Evolutionary conservation across 257 asterid genomes (phyloP).

Genomic region (Phtheirospermum japonicum): DNA sequence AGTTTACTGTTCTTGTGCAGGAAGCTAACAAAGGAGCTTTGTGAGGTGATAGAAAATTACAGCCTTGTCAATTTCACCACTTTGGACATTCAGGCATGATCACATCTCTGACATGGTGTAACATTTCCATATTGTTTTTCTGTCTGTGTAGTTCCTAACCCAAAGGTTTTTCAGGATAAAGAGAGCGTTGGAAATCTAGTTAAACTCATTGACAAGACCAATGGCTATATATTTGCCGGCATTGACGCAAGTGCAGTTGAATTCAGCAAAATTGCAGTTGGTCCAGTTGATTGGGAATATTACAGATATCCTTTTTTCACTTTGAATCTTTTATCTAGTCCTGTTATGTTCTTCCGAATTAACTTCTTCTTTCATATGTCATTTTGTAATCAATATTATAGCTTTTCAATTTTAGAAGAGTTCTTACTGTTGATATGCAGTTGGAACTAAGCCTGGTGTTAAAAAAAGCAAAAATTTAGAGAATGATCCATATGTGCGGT

Average conservation of each 20-base stretch:
- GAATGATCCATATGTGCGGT: too few species aligned
- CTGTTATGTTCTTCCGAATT: background rate
- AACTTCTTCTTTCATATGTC: constrained; percentile 3
- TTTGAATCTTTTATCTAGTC: background rate
- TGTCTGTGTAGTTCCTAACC: constrained; percentile 18
- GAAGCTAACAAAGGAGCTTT: constrained; percentile 90
- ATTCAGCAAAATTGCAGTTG: constrained; percentile 91
- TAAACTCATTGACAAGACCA: constrained; percentile 85
- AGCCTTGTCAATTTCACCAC: constrained; percentile 80
- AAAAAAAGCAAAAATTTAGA: too few species aligned
- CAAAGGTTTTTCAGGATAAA: constrained; percentile 62
- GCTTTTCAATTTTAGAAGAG: background rate
- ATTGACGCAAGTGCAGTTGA: constrained; percentile 84
- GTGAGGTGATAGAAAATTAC: constrained; percentile 81
- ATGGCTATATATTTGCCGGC: constrained; percentile 87
- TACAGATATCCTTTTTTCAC: constrained; percentile 80
- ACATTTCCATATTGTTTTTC: constrained; percentile 20
- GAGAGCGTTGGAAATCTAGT: constrained; percentile 93
- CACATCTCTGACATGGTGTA: constrained; percentile 17
- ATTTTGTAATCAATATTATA: background rate
- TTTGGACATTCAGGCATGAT: constrained; percentile 82
- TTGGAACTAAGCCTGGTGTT: background rate
- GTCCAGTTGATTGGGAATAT: constrained; percentile 89
- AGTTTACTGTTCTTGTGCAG: constrained; percentile 38
- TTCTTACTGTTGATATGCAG: background rate